These are phyloP conservation scores for Ceratobasidium sp. DNA, from an alignment of 1,284 basidiomycete species.

Conservation along the genomic window DNA sequence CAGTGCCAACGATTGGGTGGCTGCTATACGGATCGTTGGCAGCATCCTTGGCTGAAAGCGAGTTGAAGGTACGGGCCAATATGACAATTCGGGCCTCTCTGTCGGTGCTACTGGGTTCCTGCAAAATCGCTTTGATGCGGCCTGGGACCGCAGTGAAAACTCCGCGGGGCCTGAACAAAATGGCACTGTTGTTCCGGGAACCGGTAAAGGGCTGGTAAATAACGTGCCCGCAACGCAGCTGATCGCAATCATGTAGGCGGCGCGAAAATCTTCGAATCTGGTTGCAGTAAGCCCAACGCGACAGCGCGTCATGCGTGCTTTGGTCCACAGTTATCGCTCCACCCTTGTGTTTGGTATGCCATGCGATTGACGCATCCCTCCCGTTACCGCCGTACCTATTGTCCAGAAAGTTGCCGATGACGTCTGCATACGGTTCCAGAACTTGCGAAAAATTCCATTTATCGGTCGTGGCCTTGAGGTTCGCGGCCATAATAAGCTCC, in stretches of 20 bases:
- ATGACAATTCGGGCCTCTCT: background rate
- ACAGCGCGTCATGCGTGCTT: background rate
- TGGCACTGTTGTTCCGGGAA: background rate
- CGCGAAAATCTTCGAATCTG: background rate
- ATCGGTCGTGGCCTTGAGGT: constrained; percentile 3
- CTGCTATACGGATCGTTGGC: background rate
- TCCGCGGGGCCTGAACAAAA: background rate
- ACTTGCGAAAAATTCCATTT: background rate
- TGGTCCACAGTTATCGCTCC: background rate
- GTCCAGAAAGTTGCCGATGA: background rate
- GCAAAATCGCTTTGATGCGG: background rate
- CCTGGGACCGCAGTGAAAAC: background rate
- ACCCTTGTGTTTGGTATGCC: constrained; percentile 4
- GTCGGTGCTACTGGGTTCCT: no score
- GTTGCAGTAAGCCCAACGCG: background rate
- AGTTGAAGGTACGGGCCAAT: background rate
- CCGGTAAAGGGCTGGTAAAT: background rate
- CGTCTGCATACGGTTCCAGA: background rate
- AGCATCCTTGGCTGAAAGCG: background rate
- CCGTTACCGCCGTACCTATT: background rate
- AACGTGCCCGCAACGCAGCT: background rate
- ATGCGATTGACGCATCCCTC: background rate
- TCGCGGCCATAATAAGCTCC: background rate
- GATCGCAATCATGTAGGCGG: background rate
- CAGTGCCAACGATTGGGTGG: background rate